phyloP scores from a whole-genome alignment of 2,329 filamentous ascomycete species.

The Diaporthe longicolla region DNA sequence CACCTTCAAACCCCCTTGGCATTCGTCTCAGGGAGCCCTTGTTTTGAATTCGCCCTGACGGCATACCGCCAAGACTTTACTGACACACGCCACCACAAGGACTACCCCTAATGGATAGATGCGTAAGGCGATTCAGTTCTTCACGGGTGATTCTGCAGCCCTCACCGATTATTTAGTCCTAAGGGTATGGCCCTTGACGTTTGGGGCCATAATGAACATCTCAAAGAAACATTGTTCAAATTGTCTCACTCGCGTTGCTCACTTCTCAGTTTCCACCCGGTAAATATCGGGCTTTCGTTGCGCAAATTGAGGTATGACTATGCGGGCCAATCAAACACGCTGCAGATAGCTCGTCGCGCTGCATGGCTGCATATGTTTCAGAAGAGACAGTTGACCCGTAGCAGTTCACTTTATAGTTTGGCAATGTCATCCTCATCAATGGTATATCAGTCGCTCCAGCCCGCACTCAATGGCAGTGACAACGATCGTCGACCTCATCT shows the following conservation, averaged over 20 bases:
- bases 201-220: background rate
- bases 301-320: background rate
- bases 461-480: background rate
- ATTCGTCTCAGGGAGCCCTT: background rate
- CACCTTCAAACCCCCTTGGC: background rate
- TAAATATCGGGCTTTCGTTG: background rate
- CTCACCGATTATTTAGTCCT: background rate
- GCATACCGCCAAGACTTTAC: slow-evolving; percentile 1
- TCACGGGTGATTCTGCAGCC: background rate
- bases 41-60: background rate
- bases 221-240: too few relatives aligned
- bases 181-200: too few relatives aligned
- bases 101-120: background rate
- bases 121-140: background rate
- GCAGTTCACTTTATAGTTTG: background rate
- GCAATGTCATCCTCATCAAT: slow-evolving; percentile 1
- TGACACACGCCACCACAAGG: background rate
- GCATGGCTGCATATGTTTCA: too few relatives aligned
- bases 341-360: background rate
- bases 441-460: background rate
- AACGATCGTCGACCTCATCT: background rate
- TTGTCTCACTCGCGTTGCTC: background rate
- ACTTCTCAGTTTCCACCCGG: background rate
- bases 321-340: too few relatives aligned
- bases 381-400: background rate